Percentiles rank a stretch among this genome's conserved stretches.
These are phyloP conservation scores for Globisporangium megalacanthum DNA, from an alignment of 352 stramenopile species.

Conservation along the genomic window DNA sequence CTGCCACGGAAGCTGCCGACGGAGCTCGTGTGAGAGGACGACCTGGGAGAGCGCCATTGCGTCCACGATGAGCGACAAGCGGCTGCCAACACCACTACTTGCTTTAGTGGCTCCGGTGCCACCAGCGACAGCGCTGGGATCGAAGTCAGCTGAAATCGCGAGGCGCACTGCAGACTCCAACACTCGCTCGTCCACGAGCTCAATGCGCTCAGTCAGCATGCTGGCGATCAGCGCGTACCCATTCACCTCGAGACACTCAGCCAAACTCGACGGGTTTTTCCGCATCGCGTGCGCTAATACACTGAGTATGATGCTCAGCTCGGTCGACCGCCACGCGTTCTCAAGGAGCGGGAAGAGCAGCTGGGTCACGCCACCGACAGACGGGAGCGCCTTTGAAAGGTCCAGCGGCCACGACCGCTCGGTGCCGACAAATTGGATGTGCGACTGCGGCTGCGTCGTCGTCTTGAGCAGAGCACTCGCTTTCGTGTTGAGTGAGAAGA, in stretches of 20 bases:
- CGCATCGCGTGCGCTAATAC: slow-evolving; percentile 45
- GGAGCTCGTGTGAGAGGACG: slow-evolving; percentile 43
- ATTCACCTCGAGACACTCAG: slow-evolving; percentile 54
- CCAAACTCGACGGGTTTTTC: slow-evolving; percentile 50
- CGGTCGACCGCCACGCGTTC: slow-evolving; percentile 32
- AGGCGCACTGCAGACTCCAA: slow-evolving; percentile 37
- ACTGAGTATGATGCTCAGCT: slow-evolving; percentile 43
- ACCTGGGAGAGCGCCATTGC: slow-evolving; percentile 42
- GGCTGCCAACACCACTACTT: background rate
- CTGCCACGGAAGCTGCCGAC: slow-evolving; percentile 25
- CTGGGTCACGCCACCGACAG: slow-evolving; percentile 47
- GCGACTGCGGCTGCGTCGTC: slow-evolving; percentile 16
- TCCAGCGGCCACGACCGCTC: slow-evolving; percentile 37
- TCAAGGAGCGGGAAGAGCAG: slow-evolving; percentile 61
- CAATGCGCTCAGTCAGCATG: slow-evolving; percentile 31
- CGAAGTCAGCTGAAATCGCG: slow-evolving; percentile 38
- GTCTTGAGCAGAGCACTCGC: slow-evolving; percentile 22
- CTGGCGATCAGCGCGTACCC: slow-evolving; percentile 46
- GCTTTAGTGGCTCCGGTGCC: background rate
- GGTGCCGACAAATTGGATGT: slow-evolving; percentile 58
- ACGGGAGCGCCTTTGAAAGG: slow-evolving; percentile 51
- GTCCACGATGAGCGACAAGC: slow-evolving; percentile 47
- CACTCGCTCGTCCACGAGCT: slow-evolving; percentile 44
- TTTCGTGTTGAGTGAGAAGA: slow-evolving; percentile 65
- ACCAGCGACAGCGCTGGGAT: slow-evolving; percentile 8